Evolutionary conservation across 352 stramenopile genomes (phyloP).

Genomic region (Globisporangium yorkense): DNA sequence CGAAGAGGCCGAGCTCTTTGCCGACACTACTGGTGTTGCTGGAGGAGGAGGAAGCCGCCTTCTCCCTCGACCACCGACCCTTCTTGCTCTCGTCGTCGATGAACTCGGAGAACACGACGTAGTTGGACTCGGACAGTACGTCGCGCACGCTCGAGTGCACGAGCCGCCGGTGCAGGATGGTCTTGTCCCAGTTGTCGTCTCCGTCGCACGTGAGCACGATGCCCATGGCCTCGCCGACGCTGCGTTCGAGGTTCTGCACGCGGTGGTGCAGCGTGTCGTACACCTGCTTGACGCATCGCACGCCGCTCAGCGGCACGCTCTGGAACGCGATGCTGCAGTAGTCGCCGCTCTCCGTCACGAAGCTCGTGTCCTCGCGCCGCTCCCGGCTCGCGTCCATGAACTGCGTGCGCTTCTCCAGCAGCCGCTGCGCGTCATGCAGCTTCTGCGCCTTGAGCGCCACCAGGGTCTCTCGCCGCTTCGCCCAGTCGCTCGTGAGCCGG

Average conservation of each 20-base stretch:
- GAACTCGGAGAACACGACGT: slow-evolving; percentile 17
- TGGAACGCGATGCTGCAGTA: slow-evolving; percentile 13
- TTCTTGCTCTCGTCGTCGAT: slow-evolving; percentile 4
- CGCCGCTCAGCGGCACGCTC: slow-evolving; percentile 3
- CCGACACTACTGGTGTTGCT: neutral
- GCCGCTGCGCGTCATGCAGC: slow-evolving; percentile 33
- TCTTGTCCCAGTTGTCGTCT: slow-evolving; percentile 18
- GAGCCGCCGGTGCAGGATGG: slow-evolving; percentile 15
- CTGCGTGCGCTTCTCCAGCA: slow-evolving; percentile 40
- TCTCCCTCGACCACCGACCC: slow-evolving; percentile 5
- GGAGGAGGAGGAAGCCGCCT: neutral
- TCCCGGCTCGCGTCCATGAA: slow-evolving; percentile 26
- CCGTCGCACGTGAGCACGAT: slow-evolving; percentile 14
- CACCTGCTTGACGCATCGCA: slow-evolving; percentile 8
- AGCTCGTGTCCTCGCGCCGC: slow-evolving; percentile 5
- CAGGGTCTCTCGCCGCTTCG: slow-evolving; percentile 26
- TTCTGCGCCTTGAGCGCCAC: slow-evolving; percentile 40
- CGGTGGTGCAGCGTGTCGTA: slow-evolving; percentile 13
- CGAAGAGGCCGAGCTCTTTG: slow-evolving; percentile 20
- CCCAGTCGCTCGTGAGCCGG: slow-evolving; percentile 29
- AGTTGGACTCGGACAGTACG: slow-evolving; percentile 16
- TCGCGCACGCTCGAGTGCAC: slow-evolving; percentile 13
- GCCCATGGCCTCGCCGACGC: slow-evolving; percentile 10
- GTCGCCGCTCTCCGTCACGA: slow-evolving; percentile 9
- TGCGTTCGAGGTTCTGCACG: slow-evolving; percentile 14